Evolutionary conservation across 352 stramenopile species (phyloP).

Genomic region (Aphanomyces cochlioides): DNA sequence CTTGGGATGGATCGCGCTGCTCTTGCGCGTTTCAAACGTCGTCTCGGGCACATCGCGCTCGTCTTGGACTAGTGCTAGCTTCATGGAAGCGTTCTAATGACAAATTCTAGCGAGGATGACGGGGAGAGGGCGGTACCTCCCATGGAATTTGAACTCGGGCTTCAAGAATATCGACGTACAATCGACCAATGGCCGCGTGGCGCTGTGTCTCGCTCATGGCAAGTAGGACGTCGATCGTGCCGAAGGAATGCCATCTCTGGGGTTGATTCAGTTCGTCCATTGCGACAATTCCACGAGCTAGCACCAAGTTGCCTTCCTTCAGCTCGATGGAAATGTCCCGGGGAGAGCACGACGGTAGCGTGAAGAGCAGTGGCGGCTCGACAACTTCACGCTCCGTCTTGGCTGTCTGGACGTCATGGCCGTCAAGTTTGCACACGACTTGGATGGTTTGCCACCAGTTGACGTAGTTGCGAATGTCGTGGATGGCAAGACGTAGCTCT

Average conservation of each 20-base stretch:
- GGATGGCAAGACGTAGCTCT: background rate
- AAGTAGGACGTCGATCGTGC: background rate
- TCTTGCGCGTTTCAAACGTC: background rate
- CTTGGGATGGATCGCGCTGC: background rate
- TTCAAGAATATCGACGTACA: background rate
- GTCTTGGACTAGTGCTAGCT: background rate
- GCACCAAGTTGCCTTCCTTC: too few species aligned
- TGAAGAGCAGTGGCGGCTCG: background rate
- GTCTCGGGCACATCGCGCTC: background rate
- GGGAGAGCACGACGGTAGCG: too few species aligned
- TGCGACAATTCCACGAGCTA: too few species aligned
- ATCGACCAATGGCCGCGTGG: background rate
- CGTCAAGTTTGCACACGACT: background rate
- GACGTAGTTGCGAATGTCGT: background rate
- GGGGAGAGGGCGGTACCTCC: background rate
- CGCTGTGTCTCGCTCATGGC: background rate
- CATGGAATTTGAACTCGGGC: background rate
- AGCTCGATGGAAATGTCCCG: too few species aligned
- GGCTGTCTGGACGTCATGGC: background rate
- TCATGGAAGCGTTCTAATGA: background rate
- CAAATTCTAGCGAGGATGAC: background rate
- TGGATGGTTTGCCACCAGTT: slow-evolving; percentile 1
- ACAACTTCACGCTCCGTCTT: background rate
- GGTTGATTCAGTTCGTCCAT: background rate
- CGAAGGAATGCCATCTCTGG: background rate